Base-by-base conservation (phyloP, 2,329 filamentous ascomycete species). In the Diaporthe ilicicola region DNA sequence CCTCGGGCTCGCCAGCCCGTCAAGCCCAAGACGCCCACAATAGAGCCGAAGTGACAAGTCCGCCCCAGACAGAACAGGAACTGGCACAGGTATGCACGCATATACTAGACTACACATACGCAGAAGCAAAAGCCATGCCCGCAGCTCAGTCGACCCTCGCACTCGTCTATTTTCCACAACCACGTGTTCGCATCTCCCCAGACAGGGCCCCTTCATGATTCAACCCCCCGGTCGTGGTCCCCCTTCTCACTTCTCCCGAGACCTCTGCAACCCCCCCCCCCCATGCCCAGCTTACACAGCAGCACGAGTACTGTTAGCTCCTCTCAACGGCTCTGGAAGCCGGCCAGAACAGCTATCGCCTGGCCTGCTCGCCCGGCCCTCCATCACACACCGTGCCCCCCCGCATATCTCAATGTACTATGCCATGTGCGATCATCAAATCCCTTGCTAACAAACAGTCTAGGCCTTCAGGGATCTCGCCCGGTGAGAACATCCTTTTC, bases 401-500 rank as follows among this genome's bases (percentile, higher is more conserved):
- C 55, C 55, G 37, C 56, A 34, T 13, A 48, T 19, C 15, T 24
- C 29, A 34, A 50, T 50, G 27, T 48, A 29, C 59, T 7, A 29
- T 37, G 59, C 29, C 56, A 46, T 50, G 59, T 37, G 44, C n/a
- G 37, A 50, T 37, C 29, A n/a, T 37, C 24, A n/a, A 34, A 34
- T 27, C 65, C 69, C 70, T 73, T 69, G 67, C 71, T 70, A 59
- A 70, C 69, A 54, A 22, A 24, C 39, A 75, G 72, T 79, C 76
- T 76, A 79, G 78, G 76, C 77, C 73, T 75, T 79, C 29, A 75
- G 70, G 75, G 78, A 79, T 72, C 78, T 79, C 69, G 76, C 78
- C 56, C 77, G 78, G 78, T 79, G 77, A 54, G 65, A 73, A 32
- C 44, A 27, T 44, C 39, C 42, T 61, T 32, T 68, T 44, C 29